Evolutionary conservation across 306 rosid genomes (phyloP), one percentile per base, ranked within the genome.

Genomic region (Alnus glutinosa): DNA sequence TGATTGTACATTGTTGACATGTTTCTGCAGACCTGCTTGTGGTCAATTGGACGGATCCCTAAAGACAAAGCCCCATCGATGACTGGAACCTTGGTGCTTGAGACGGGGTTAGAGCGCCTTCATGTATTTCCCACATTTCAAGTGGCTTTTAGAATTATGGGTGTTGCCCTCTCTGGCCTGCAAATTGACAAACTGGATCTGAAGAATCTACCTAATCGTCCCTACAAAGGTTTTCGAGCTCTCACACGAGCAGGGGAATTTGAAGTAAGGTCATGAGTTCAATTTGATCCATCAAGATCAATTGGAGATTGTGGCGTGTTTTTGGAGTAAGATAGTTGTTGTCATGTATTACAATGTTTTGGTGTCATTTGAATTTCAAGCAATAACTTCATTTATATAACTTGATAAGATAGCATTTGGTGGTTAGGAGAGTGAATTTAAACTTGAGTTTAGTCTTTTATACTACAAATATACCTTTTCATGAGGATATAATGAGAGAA

Each of bases 151-250:
- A 91, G 82, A 88, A 90, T 95, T 37, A 89, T 90, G 98, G 95
- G 97, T 14, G 85, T 91, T 34, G 96, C 97, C 47, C 98, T 92
- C 72, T 95, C 98, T 36, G 97, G 98, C 82, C 75, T 95, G 76
- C 89, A 91, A 82, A 91, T 95, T 75, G 97, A 92, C 82, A 95
- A 91, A 49, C 83, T 95, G 54, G 98, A 95, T 80, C 78, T 92
- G 73, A 89, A 85, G 82, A 89, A 84, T 71, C 78, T 89, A 44
- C 97, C 97, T 3, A 83, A 80, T 79, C 89, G 88, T 44, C 88
- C 90, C 23, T 90, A 91, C 85, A 92, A 95, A 89, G 98, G 98
- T 32, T 92, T 95, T 82, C 95, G 98, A 76, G 97, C 97, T 74
- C 90, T 89, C 48, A 95, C 97, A 14, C 87, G 84, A 14, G 98